phyloP scores from a whole-genome alignment of 2,329 filamentous ascomycete genomes.

The Seiridium cupressi region DNA sequence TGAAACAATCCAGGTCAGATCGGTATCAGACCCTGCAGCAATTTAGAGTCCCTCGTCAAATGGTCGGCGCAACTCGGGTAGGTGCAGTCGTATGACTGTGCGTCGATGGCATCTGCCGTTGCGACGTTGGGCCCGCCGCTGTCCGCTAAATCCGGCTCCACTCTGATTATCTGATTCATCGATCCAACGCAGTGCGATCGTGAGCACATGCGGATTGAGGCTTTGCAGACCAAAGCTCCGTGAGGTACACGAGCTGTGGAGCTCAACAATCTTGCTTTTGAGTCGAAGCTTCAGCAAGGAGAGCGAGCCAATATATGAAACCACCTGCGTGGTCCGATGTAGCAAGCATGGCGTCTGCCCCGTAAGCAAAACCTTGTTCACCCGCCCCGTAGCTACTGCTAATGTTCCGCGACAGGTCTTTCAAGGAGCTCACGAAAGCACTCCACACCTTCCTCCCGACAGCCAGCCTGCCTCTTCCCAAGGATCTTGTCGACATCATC shows the following conservation, averaged over 20 bases:
- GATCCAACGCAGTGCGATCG: not conserved
- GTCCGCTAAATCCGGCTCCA: conserved; percentile 1
- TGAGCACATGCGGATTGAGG: not conserved
- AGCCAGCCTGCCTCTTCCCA: conserved; percentile 61
- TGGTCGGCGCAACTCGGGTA: not conserved
- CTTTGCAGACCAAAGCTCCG: not conserved
- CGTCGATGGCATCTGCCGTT: not conserved
- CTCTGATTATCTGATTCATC: conserved; percentile 4
- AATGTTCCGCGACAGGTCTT: conserved; percentile 39
- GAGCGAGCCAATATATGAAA: not conserved
- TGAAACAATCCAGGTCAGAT: no score
- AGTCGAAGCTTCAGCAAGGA: not conserved
- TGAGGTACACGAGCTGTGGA: not conserved
- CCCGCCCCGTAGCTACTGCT: not conserved
- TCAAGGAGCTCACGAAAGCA: conserved; percentile 60
- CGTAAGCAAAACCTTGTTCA: conserved; percentile 1
- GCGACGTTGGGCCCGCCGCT: not conserved
- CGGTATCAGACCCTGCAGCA: no score
- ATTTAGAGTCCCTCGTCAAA: no score
- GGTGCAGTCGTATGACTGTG: conserved; percentile 2
- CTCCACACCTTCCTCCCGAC: conserved; percentile 49
- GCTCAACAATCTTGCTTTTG: not conserved
- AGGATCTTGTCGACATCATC: conserved; percentile 61
- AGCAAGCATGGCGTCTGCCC: conserved; percentile 6
- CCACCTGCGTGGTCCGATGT: not conserved